Evolutionary conservation across 441 rosid species (phyloP).

Genomic region (Gossypium lobatum): DNA sequence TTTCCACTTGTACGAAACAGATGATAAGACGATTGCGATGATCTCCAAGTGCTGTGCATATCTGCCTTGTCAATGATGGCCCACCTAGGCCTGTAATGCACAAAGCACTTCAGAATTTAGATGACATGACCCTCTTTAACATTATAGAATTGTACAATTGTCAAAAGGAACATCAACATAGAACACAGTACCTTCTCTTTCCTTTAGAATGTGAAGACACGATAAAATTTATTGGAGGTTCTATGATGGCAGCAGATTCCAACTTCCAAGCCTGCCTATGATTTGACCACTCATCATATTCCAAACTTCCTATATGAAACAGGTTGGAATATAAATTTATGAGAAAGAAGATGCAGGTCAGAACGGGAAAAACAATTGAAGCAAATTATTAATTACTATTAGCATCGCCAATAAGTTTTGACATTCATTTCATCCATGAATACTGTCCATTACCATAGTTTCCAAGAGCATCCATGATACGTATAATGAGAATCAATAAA

Average conservation of each 20-base stretch:
- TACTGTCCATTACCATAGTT: constrained; percentile 68
- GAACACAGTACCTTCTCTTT: constrained; percentile 67
- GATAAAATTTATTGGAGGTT: constrained; percentile 94
- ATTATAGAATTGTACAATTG: not conserved
- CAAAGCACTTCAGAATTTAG: constrained; percentile 16
- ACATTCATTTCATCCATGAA: constrained; percentile 20
- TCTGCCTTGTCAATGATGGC: constrained; percentile 93
- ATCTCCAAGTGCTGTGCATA: constrained; percentile 98
- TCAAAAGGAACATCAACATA: constrained; percentile 13
- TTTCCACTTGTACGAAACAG: constrained; percentile 74
- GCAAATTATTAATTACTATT: not conserved
- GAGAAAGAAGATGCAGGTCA: constrained; percentile 3
- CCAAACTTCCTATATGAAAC: constrained; percentile 74
- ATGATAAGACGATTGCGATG: constrained; percentile 96
- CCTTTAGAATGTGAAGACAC: constrained; percentile 80
- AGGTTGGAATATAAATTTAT: constrained; percentile 10
- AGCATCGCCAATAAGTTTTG: constrained; percentile 8
- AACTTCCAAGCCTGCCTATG: constrained; percentile 99
- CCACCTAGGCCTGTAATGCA: constrained; percentile 87
- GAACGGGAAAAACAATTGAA: constrained; percentile 7
- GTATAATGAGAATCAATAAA: constrained; percentile 78
- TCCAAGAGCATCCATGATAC: constrained; percentile 94
- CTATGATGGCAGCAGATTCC: constrained; percentile 95
- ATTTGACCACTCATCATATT: constrained; percentile 96
- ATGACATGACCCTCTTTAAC: constrained; percentile 13